Evolutionary conservation across 176 grass and related monocot species (phyloP), one percentile per base, ranked within the genome.

Genomic region (Dendrocalamus sinicus): DNA sequence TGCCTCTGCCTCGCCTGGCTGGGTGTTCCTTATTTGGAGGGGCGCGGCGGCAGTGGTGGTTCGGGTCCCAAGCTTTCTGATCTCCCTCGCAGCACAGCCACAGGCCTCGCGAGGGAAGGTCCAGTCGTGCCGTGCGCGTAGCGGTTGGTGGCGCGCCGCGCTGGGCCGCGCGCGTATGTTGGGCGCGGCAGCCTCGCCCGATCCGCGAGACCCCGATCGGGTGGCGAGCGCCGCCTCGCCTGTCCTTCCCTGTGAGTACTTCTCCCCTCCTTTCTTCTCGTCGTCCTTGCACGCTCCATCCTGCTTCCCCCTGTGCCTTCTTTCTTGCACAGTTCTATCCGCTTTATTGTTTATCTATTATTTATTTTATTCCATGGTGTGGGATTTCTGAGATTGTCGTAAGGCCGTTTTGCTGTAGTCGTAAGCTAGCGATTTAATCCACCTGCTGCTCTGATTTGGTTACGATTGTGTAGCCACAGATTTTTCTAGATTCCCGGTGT

Each of bases 201-300:
- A 80, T 14, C 15, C 45, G 45, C 62, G 45, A 80, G 62, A 72
- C 67, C 43, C 76, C 28, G 84, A 51, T 48, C 40, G 23, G 24
- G 75, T 23, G 65, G 40, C 75, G 51, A 78, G 32, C 64, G 53
- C 16, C 4, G 16, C 72, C 30, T 19, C 60, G 20, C 60, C 24
- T 43, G 82, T 76, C 72, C 30, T 76, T 72, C 43, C 82, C 39
- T n/a, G 55, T 86, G 55, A 86, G 84, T 86, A 41, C 26, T 39
- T 74, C 28, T 57, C 32, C 16, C 37, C 17, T 52, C 52, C 58
- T 50, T 43, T 22, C 11, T 46, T 17, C 70, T 66, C 14, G 16
- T 69, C 63, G 61, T 83, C 69, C 8, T 69, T 5, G 44, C 54
- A 7, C 78, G 1, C 41, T 6, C 32, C 3, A 4, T 10, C 23